Evolutionary conservation across 2,329 filamentous ascomycete species (phyloP), one percentile per base, ranked within the genome.

Genomic region (Emmonsiellopsis sp.): DNA sequence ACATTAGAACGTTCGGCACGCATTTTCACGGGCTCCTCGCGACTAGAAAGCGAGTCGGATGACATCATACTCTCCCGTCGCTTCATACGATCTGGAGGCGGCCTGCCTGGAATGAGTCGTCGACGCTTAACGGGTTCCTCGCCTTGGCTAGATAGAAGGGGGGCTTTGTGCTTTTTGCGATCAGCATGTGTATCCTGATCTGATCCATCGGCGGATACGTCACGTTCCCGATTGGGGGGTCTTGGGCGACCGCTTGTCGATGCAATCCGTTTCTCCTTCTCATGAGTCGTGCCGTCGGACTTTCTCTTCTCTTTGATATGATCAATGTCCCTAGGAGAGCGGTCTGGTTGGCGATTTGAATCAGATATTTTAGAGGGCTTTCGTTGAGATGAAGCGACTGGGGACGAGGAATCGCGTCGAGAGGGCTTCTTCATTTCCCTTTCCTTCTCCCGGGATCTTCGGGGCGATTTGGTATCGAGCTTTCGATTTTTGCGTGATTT

Each of bases 71-170:
- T 72, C 8, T 66, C 64, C 42, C 65, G 55, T 53, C 61, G 62
- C 42, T 51, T 53, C 27, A 52, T 44, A 45, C 63, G 67, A 53
- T 72, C 67, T 37, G 69, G 64, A 1, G 69, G 70, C 32, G 70
- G 70, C 17, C 69, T 63, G 50, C 72, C 71, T 17, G 71, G 64
- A 49, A 73, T 71, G 42, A 73, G 59, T 27, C 71, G 68, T 50
- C 71, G 62, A 49, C 68, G 63, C 56, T 70, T 70, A 42, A 65
- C 61, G 5, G 61, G 61, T 33, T 73, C 71, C 39, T 73, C 70
- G 4, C 59, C 60, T 27, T 64, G 63, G 34, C 53, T 54, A 34
- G 57, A 52, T 13, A 56, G 55, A 47, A 56, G 61, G 11, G 62
- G 61, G 43, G 71, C 68, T n/a, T 63, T 67, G 14, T 65, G 65